Evolutionary conservation across 179 eudicot genomes (phyloP).

Genomic region (Beta lomatogona): DNA sequence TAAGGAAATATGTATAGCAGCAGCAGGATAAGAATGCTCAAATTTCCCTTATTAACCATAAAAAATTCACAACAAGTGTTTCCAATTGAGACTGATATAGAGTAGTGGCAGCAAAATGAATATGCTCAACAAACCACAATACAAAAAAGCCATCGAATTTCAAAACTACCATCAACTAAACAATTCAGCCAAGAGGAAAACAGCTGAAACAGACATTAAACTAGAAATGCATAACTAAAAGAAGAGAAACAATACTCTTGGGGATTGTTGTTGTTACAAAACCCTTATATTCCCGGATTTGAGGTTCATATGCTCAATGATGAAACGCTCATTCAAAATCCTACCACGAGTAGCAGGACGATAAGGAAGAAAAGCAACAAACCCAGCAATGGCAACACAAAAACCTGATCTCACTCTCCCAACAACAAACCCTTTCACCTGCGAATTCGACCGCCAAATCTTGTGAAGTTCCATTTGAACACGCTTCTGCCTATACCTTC

Average conservation of each 20-base stretch:
- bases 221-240: not conserved
- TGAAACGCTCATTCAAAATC: not conserved
- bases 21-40: not conserved
- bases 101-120: too few species aligned
- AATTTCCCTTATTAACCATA: too few species aligned
- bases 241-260: not conserved
- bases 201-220: not conserved
- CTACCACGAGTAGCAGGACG: not conserved
- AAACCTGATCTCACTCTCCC: not conserved
- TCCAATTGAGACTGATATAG: too few species aligned
- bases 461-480: slow-evolving; percentile 3
- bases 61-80: too few species aligned
- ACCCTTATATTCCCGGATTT: not conserved
- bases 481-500: slow-evolving; percentile 10
- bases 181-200: too few species aligned
- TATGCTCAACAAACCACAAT: too few species aligned
- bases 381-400: slow-evolving; percentile 9
- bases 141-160: too few species aligned
- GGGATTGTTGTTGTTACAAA: not conserved
- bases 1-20: not conserved
- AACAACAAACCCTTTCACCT: slow-evolving; percentile 17
- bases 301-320: not conserved
- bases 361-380: slow-evolving; percentile 11
- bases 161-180: too few species aligned
- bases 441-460: not conserved